phyloP scores from a whole-genome alignment of 1,284 basidiomycete genomes.

The Cryptococcus deneoformans region DNA sequence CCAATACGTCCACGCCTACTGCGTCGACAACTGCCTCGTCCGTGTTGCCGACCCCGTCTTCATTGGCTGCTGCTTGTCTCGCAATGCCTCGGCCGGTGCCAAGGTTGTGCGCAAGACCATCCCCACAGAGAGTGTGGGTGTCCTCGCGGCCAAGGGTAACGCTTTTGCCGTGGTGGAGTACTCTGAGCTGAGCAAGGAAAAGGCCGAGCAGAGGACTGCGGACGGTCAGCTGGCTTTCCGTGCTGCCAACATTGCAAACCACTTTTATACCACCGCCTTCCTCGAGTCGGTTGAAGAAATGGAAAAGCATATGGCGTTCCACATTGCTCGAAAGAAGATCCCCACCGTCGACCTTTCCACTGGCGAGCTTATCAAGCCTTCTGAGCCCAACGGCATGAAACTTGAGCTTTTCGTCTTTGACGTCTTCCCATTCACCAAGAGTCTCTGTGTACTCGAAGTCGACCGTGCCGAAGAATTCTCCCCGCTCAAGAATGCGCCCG shows the following conservation, averaged over 20 bases:
- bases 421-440: conserved; percentile 89
- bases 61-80: conserved; percentile 86
- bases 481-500: conserved; percentile 95
- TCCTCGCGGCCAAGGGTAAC: conserved; percentile 77
- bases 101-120: conserved; percentile 92
- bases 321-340: conserved; percentile 99
- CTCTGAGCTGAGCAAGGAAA: conserved; percentile 86
- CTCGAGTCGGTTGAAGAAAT: conserved; percentile 76
- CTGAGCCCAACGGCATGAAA: conserved; percentile 97
- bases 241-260: conserved; percentile 97
- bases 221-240: conserved; percentile 80
- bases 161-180: conserved; percentile 96
- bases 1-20: conserved; percentile 90
- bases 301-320: conserved; percentile 88
- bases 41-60: conserved; percentile 96
- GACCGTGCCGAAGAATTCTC: conserved; percentile 88
- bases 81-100: conserved; percentile 82
- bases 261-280: conserved; percentile 93
- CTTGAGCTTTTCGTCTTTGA: conserved; percentile 99
- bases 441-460: conserved; percentile 87
- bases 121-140: conserved; percentile 90
- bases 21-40: conserved; percentile 99
- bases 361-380: conserved; percentile 69
- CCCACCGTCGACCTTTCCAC: conserved; percentile 69
- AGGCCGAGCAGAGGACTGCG: conserved; percentile 72